Base-by-base conservation (phyloP, 805 yeast species). In the Kuraishia piskuri region DNA sequence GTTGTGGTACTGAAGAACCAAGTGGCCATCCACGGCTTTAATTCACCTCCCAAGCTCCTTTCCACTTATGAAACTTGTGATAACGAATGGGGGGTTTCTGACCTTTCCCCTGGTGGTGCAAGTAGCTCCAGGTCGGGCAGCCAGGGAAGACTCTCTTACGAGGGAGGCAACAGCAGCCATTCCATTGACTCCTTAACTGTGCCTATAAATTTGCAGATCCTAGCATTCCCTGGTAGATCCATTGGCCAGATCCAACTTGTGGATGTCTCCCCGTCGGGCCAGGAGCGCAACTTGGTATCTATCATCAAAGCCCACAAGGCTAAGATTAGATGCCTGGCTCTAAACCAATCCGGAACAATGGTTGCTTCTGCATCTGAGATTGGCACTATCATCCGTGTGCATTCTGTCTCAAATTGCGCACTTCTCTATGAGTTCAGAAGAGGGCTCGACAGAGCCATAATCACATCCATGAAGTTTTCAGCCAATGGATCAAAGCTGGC, bases 401-500 rank as follows among this genome's bases (percentile, higher is more conserved):
- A 85, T 63, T 83, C 89, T 4, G 79, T 90, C 1, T 73, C 75
- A 51, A 82, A 79, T 36, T 86, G 95, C 24, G 76, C 86, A 1
- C 70, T 89, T 51, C 61, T 89, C n/a, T 85, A 78, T 62, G 97
- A 90, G 65, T 91, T 91, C 62, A 75, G 98, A 59, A 75, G 99
- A 51, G 99, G 99, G 0, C 65, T 91, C 21, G 98, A 94, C 66
- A 77, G 84, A 52, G 97, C 97, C 1, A 73, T 76, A 19, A 79
- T 94, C 7, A 87, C 86, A 46, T 85, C 94, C 7, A 84, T 94
- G 85, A 83, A 83, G 52, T 90, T 92, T 65, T 85, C 92, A 4
- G 90, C 88, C 8, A 77, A 82, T 58, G 91, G 90, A 49, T 68
- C 82, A 10, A 80, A 82, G 61, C 72, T 94, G 50, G 97, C 97